Evolutionary conservation across 768 basidiomycete species (phyloP).

Genomic region (Leccinum disarticulatum): DNA sequence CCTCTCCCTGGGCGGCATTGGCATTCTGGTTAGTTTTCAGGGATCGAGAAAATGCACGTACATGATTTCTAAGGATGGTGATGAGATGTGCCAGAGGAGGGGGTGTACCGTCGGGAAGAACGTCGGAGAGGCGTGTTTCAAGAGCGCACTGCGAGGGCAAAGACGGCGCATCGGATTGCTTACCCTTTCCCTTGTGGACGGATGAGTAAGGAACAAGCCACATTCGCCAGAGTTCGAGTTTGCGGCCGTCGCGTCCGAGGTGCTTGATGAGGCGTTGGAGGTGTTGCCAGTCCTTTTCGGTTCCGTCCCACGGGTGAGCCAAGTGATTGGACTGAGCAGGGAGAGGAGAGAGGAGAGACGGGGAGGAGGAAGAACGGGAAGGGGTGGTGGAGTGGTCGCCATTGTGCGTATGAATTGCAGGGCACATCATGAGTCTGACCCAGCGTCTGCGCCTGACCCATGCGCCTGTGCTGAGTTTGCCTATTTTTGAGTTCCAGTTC

Average conservation of each 20-base stretch:
- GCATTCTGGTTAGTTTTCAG: conserved; percentile 10
- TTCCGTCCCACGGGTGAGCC: conserved; percentile 55
- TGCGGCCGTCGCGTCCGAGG: conserved; percentile 65
- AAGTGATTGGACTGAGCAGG: conserved; percentile 16
- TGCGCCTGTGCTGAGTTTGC: conserved; percentile 59
- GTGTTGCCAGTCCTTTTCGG: conserved; percentile 60
- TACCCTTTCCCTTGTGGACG: conserved; percentile 38
- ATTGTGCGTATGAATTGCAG: conserved; percentile 35
- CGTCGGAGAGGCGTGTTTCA: conserved; percentile 10
- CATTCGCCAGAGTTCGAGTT: conserved; percentile 70
- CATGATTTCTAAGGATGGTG: conserved; percentile 57
- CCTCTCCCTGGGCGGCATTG: conserved; percentile 44
- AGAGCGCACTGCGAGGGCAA: conserved; percentile 6
- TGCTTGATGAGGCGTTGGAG: conserved; percentile 52
- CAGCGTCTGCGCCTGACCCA: conserved; percentile 81
- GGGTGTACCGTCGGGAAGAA: conserved; percentile 9
- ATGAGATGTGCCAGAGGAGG: conserved; percentile 46
- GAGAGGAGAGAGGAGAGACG: conserved; percentile 23
- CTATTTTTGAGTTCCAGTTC: conserved; percentile 65
- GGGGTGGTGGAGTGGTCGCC: neutral
- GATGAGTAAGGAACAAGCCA: conserved; percentile 56
- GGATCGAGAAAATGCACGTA: conserved; percentile 37
- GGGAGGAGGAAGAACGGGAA: neutral
- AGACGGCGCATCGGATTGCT: conserved; percentile 39
- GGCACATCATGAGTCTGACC: conserved; percentile 82